Conservation (phyloP, 768 basidiomycete genomes). For the Leccinellum albellum region DNA sequence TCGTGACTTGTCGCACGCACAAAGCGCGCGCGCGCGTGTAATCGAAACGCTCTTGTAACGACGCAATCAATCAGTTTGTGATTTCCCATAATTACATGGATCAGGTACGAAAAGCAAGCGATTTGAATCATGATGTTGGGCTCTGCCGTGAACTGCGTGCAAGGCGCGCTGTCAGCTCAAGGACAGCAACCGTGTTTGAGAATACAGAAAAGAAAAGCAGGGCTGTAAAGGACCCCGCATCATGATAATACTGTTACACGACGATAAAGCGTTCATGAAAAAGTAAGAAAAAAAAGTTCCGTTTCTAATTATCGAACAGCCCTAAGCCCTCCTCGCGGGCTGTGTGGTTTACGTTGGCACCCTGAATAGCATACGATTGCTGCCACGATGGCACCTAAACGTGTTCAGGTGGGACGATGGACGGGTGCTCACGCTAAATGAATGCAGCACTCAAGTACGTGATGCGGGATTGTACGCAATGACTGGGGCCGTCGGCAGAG, state of each 20-base stretch:
- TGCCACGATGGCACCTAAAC: constrained; percentile 22
- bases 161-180: constrained; percentile 6
- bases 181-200: constrained; percentile 10
- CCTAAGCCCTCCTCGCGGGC: constrained; percentile 21
- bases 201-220: neutral
- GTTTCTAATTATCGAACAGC: constrained; percentile 21
- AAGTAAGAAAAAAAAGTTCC: neutral
- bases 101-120: constrained; percentile 8
- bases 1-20: neutral
- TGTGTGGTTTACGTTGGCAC: constrained; percentile 31
- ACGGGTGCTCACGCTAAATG: constrained; percentile 18
- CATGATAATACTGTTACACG: constrained; percentile 13
- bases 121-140: neutral
- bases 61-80: constrained; percentile 13
- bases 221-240: constrained; percentile 8
- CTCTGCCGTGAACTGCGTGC: constrained; percentile 22
- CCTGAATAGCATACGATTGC: constrained; percentile 21
- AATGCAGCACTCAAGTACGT: constrained; percentile 22
- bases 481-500: constrained; percentile 20
- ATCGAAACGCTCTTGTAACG: constrained; percentile 13
- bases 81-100: constrained; percentile 25
- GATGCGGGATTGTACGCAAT: constrained; percentile 23
- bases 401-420: constrained; percentile 14
- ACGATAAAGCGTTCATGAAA: constrained; percentile 10
- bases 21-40: constrained; percentile 11